Conservation (phyloP, 1,139 yeast species). For the Geotrichum phurueaensis region DNA sequence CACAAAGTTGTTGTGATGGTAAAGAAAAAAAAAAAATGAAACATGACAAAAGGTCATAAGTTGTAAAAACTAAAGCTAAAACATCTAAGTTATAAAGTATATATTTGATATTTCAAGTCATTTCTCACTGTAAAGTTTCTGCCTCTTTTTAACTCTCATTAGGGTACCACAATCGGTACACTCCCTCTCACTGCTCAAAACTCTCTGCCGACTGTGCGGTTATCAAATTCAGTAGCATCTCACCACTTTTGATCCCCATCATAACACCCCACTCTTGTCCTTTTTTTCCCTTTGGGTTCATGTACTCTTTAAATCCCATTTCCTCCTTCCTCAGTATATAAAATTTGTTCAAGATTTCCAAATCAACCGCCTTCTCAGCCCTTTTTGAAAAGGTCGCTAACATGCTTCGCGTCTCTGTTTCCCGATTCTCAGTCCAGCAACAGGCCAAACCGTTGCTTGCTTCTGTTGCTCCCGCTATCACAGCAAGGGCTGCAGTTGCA, state of each 20-base stretch:
- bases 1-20: not conserved
- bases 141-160: not conserved
- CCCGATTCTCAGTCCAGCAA: conserved; percentile 3
- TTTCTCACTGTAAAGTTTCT: not conserved
- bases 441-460: not conserved
- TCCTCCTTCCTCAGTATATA: not conserved
- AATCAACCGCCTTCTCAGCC: not conserved
- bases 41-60: not conserved
- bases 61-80: not conserved
- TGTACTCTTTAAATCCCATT: not conserved
- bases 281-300: not conserved
- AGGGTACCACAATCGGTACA: not conserved
- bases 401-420: conserved; percentile 9
- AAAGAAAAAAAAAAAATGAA: not conserved
- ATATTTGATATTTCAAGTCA: not conserved
- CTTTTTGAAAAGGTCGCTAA: not conserved
- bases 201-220: not conserved
- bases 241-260: not conserved
- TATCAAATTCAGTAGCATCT: not conserved
- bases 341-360: not conserved
- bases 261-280: not conserved
- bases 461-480: not conserved
- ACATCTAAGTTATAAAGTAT: not conserved
- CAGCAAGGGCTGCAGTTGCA: conserved; percentile 19
- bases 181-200: not conserved